Evolutionary conservation across 2,329 filamentous ascomycete genomes (phyloP).

Genomic region (Alternaria alternata): DNA sequence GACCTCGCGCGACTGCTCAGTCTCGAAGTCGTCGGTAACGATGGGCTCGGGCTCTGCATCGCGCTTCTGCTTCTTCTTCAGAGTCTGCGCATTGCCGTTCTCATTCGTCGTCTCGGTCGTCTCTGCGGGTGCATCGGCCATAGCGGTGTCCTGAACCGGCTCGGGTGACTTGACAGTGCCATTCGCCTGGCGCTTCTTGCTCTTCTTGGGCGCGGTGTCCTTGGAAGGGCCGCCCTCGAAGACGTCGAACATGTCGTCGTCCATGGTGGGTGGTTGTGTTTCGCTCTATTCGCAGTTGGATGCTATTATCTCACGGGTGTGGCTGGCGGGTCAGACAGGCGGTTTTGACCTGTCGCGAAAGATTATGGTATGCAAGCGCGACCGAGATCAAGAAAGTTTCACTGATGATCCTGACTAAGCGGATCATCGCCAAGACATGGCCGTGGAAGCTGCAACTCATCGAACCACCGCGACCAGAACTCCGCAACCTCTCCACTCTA

Average conservation of each 20-base stretch:
- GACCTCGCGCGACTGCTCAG: slow-evolving; percentile 90
- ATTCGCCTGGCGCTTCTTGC: slow-evolving; percentile 87
- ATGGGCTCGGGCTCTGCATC: slow-evolving; percentile 77
- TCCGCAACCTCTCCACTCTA: slow-evolving; percentile 39
- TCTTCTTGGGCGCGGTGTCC: slow-evolving; percentile 56
- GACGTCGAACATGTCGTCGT: slow-evolving; percentile 57
- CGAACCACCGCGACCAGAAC: slow-evolving; percentile 21
- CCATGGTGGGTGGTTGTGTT: slow-evolving; percentile 37
- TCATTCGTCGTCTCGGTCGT: slow-evolving; percentile 39
- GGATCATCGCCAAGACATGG: slow-evolving; percentile 8
- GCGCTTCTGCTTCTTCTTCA: slow-evolving; percentile 68
- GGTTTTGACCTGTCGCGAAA: neutral
- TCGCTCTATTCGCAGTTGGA: slow-evolving; percentile 1
- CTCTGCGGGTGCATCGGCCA: slow-evolving; percentile 53
- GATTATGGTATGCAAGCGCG: neutral
- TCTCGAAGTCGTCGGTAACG: slow-evolving; percentile 92
- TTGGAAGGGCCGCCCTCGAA: slow-evolving; percentile 51
- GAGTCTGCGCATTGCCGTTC: slow-evolving; percentile 47
- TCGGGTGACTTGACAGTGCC: slow-evolving; percentile 71
- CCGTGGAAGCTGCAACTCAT: slow-evolving; percentile 8
- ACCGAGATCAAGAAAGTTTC: slow-evolving; percentile 13
- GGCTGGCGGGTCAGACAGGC: neutral
- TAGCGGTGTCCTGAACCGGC: slow-evolving; percentile 53
- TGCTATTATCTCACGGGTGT: neutral
- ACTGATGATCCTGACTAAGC: neutral